phyloP scores from a whole-genome alignment of 352 stramenopile genomes.

The Pythium brachiatum region DNA sequence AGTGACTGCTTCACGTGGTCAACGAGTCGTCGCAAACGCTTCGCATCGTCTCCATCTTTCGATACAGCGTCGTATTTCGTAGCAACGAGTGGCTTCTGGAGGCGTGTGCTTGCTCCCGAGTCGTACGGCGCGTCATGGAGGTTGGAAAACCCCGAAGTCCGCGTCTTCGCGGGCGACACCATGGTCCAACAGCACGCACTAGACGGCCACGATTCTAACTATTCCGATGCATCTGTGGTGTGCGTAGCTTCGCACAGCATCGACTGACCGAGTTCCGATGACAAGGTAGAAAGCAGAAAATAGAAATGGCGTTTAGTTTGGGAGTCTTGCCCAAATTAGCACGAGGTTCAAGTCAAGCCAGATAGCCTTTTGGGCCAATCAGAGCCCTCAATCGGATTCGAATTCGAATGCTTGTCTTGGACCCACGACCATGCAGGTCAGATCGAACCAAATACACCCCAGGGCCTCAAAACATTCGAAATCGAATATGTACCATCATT shows the following conservation, averaged over 20 bases:
- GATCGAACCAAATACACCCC: too few relatives aligned
- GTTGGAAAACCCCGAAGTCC: constrained; percentile 14
- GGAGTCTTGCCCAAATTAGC: too few relatives aligned
- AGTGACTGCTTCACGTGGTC: constrained; percentile 29
- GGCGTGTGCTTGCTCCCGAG: background rate
- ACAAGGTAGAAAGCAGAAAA: too few relatives aligned
- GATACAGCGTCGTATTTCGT: background rate
- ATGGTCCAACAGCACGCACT: constrained; percentile 4
- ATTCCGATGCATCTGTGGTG: background rate
- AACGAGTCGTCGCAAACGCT: constrained; percentile 21
- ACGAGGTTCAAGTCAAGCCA: too few relatives aligned
- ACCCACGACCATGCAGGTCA: too few relatives aligned
- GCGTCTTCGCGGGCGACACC: constrained; percentile 14
- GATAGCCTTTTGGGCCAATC: too few relatives aligned
- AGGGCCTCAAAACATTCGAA: too few relatives aligned
- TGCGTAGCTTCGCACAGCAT: background rate
- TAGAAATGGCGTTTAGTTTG: too few relatives aligned
- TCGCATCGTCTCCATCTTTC: constrained; percentile 10
- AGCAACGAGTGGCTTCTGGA: background rate
- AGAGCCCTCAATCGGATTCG: too few relatives aligned
- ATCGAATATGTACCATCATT: too few relatives aligned
- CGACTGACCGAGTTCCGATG: too few relatives aligned
- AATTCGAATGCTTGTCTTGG: too few relatives aligned
- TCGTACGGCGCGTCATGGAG: background rate
- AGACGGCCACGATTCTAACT: background rate